These are phyloP conservation scores for Hypoxylon sp. DNA, from an alignment of 2,329 filamentous ascomycete genomes.

Conservation along the genomic window DNA sequence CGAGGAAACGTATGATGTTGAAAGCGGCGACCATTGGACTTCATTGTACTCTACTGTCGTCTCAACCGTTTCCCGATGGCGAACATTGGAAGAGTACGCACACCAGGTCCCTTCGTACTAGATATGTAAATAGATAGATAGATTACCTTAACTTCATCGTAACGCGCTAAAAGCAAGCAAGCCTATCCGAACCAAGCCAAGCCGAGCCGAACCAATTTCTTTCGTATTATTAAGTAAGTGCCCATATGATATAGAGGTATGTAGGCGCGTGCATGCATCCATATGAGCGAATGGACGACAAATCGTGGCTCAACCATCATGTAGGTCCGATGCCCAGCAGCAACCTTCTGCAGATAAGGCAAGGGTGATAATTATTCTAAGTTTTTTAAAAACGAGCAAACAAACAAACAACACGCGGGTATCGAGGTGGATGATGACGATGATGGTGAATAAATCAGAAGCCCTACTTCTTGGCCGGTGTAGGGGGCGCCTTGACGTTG, in stretches of 20 bases:
- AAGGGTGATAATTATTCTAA: conserved; percentile 12
- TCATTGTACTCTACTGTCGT: background rate
- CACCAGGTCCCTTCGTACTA: conserved; percentile 5
- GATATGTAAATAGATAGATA: too few relatives aligned
- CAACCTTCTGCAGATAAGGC: too few relatives aligned
- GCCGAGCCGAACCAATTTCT: conserved; percentile 24
- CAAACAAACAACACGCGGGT: conserved; percentile 32
- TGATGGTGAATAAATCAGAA: conserved; percentile 33
- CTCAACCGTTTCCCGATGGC: too few relatives aligned
- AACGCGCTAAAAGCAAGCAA: conserved; percentile 3
- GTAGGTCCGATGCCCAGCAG: too few relatives aligned
- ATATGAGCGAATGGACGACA: conserved; percentile 8
- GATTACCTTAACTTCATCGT: conserved; percentile 9
- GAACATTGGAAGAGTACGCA: too few relatives aligned
- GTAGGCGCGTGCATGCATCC: too few relatives aligned
- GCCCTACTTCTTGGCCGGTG: conserved; percentile 63
- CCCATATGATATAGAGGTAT: too few relatives aligned
- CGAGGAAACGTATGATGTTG: too few relatives aligned
- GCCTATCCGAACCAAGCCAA: too few relatives aligned
- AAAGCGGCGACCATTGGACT: conserved; percentile 1
- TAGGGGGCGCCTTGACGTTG: conserved; percentile 75
- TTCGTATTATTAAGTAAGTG: conserved; percentile 24
- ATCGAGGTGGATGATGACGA: conserved; percentile 30
- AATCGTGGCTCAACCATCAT: conserved; percentile 6
- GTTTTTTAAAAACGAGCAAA: too few relatives aligned